Base-by-base conservation (phyloP, 2,329 filamentous ascomycete genomes). In the Septoria petroselini region DNA sequence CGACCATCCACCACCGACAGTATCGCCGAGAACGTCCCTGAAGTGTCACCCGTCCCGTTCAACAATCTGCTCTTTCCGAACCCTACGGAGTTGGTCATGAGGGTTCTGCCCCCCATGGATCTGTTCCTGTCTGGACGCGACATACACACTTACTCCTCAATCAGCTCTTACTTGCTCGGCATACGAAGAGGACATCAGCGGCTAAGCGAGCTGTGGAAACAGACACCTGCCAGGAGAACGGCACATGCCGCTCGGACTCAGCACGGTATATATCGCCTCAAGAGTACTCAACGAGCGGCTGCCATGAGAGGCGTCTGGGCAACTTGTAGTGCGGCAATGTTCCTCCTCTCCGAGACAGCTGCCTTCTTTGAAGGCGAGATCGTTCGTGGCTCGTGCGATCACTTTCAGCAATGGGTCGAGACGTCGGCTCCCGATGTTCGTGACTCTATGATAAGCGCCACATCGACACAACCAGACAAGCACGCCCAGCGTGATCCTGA, bases 281-380 rank as follows among this genome's bases (percentile, higher is more conserved):
- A 86, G 42, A 80, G 83, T 58, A 81, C 81, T 19, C 65, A 73
- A 12, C 79, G 91, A 14, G 77, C 80, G 3, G 75, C 77, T 27
- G 78, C 80, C 0, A 86, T 95, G 77, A 82, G 93, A 12, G 85
- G 83, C 55, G 80, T 91, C 1, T 98, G 93, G 93, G 91, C 90
- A 0, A 94, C 88, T 0, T 85, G 86, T 59, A 90, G 87, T 63
- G 87, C 90, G 2, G 85, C 88, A 1, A 81, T 95, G 3, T 96
- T 95, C 71, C 86, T 97, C 59, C 76, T 97, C 3, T 88, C 87
- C 0, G 91, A 96, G 66, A 85, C 88, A 11, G 86, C 91, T 58
- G 83, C 83, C 2, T 97, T 95, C 62, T 82, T 97, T 37, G 91
- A 96, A 67, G 88, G 87, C 1, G 90, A 95, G 64, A 84, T 97